Evolutionary conservation across 129 eudicot species (phyloP), one percentile per base, ranked within the genome.

Genomic region (Chrysanthemum makinoi): DNA sequence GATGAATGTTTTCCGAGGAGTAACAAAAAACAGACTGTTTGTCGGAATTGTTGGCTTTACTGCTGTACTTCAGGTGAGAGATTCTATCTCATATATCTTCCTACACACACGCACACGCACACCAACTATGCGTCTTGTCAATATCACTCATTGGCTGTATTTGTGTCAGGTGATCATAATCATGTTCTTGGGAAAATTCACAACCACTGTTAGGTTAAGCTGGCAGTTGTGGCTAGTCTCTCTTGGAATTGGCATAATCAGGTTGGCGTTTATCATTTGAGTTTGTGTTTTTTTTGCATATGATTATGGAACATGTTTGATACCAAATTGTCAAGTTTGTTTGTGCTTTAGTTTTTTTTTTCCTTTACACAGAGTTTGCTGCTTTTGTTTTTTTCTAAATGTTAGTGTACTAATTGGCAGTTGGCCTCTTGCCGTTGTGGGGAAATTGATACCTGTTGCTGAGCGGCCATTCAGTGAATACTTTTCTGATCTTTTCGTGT

Each of bases 181-280:
- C 65, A 78, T 89, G 83, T 93, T 93, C 68, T 88, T 93, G 63
- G 96, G 98, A 20, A 93, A 89, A 83, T 93, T 93, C 64, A 73
- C 96, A 12, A 67, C 92, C 1, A 89, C 96, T 0, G 93, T 87
- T 43, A 80, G 85, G 66, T 90, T 93, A 28, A 87, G 95, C 59
- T 93, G 98, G 98, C 72, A 89, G 19, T 60, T 87, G 48, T 93
- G 98, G 98, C 90, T 93, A 14, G 80, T 93, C 48, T 89, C 90
- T 12, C 57, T 93, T 63, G 84, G 58, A 52, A 80, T 93, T 30
- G 96, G 92, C 26, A 0, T 93, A 2, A n/a, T 93, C 79, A 87
- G 95, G 98, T 93, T 51, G 19, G 89, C 79, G 26, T 49, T 14
- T 66, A 12, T 68, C 61, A 18, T 46, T 6, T 69, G n/a, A 17